phyloP scores from a whole-genome alignment of 805 yeast genomes.

The Kregervanrija fluxuum region DNA sequence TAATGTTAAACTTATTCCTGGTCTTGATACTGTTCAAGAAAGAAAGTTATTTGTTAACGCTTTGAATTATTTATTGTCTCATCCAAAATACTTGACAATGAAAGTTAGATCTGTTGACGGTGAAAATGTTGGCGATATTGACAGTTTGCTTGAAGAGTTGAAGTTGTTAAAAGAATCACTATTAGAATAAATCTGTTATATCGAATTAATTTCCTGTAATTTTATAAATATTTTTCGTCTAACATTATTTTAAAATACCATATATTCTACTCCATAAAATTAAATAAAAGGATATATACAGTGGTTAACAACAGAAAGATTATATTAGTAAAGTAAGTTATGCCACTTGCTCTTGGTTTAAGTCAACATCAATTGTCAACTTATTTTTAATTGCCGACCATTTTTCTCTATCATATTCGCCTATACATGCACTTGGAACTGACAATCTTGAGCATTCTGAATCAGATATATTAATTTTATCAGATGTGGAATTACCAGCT shows the following conservation, averaged over 20 bases:
- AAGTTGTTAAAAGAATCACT: slow-evolving; percentile 43
- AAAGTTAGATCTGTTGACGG: slow-evolving; percentile 54
- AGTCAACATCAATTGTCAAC: neutral
- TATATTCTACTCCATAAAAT: neutral
- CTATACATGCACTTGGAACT: slow-evolving; percentile 51
- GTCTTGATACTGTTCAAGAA: slow-evolving; percentile 53
- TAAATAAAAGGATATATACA: neutral
- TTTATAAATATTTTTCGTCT: slow-evolving; percentile 1
- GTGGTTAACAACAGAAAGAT: neutral
- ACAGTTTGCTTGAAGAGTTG: slow-evolving; percentile 41
- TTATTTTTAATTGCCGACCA: slow-evolving; percentile 45
- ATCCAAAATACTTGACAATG: slow-evolving; percentile 75
- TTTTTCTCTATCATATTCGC: slow-evolving; percentile 60
- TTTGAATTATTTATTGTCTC: slow-evolving; percentile 68
- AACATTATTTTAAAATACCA: neutral
- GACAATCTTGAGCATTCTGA: slow-evolving; percentile 26
- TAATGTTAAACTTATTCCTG: slow-evolving; percentile 36
- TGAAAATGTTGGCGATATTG: slow-evolving; percentile 39
- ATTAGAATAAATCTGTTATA: slow-evolving; percentile 11
- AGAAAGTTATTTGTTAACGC: slow-evolving; percentile 53
- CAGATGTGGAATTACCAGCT: too few relatives aligned
- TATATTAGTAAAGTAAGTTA: neutral
- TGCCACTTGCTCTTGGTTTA: too few relatives aligned
- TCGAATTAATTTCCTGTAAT: neutral
- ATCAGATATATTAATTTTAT: too few relatives aligned